Evolutionary conservation across 768 basidiomycete species (phyloP).

Genomic region (Rhodosporidiobolus odoratus): DNA sequence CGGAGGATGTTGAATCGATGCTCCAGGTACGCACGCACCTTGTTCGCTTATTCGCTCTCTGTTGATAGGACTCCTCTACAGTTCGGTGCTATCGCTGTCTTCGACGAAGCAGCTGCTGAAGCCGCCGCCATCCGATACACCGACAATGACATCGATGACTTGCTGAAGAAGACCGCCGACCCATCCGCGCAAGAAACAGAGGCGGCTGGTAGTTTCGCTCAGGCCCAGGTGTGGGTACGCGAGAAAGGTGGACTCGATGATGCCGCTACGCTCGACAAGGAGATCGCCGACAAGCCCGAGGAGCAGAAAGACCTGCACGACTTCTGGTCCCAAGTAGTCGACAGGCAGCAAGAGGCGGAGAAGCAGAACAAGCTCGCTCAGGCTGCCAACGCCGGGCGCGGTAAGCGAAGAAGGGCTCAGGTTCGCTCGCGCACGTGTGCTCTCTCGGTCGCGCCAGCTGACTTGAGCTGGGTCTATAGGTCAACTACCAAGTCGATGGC

Average conservation of each 20-base stretch:
- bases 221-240: constrained; percentile 87
- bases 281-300: constrained; percentile 50
- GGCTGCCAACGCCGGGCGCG: constrained; percentile 7
- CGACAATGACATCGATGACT: constrained; percentile 43
- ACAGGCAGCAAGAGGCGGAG: constrained; percentile 11
- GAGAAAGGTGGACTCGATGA: constrained; percentile 58
- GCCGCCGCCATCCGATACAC: constrained; percentile 21
- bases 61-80: too few relatives aligned
- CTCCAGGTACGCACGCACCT: constrained; percentile 46
- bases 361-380: constrained; percentile 1
- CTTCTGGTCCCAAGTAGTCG: constrained; percentile 73
- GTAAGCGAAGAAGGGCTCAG: constrained; percentile 5
- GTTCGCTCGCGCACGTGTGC: neutral
- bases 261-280: constrained; percentile 57
- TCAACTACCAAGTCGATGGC: constrained; percentile 20
- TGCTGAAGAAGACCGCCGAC: constrained; percentile 29
- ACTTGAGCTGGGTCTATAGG: neutral
- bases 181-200: constrained; percentile 9
- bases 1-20: constrained; percentile 80
- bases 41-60: neutral
- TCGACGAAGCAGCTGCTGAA: constrained; percentile 25
- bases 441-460: neutral
- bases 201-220: constrained; percentile 57
- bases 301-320: constrained; percentile 55
- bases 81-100: constrained; percentile 31